Evolutionary conservation across 371 early-diverging fungal genomes (phyloP), one percentile per base, ranked within the genome.

Genomic region (Phascolomyces articulosus): DNA sequence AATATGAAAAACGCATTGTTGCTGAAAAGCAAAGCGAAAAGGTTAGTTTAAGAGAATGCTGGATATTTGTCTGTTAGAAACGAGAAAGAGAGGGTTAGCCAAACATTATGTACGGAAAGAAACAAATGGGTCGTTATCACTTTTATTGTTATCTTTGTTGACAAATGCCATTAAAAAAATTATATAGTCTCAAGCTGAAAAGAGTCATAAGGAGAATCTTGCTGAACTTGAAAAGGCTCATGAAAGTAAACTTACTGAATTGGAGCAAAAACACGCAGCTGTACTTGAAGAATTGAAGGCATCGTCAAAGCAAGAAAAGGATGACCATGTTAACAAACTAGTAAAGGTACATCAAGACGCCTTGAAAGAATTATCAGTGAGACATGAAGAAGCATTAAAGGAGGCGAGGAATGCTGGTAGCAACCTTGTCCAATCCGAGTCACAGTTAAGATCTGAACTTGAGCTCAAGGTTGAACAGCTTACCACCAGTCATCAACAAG

Each of bases 381-480:
- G 64, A 1, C 75, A 78, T 55, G 61, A 60, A 10, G 34, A 28
- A 4, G 61, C 67, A 13, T 47, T 73, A 6, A 66, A 67, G 18
- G 71, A 73, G 58, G 68, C 67, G 20, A 66, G 67, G 23, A 51
- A 49, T 1, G 55, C 71, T 0, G 67, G 58, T 20, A 59, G 67
- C 44, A 38, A 58, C 28, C 73, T 72, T 26, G 66, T 72, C 13
- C 71, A 73, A 6, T 65, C 71, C 11, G 81, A 77, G 40, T 67
- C 70, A 7, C 60, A 75, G 48, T 26, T 77, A 2, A 68, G 78
- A 38, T 69, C 66, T 51, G 76, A 77, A 55, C 73, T 78, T 27
- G 78, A 80, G 24, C n/a, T 38, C 11, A 62, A 73, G 56, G 65
- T 77, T 27, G 78, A 77, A 20, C 72, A 71, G 24, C 24, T 80